Conservation (phyloP, 129 eudicot species). For the Lactuca saligna region DNA sequence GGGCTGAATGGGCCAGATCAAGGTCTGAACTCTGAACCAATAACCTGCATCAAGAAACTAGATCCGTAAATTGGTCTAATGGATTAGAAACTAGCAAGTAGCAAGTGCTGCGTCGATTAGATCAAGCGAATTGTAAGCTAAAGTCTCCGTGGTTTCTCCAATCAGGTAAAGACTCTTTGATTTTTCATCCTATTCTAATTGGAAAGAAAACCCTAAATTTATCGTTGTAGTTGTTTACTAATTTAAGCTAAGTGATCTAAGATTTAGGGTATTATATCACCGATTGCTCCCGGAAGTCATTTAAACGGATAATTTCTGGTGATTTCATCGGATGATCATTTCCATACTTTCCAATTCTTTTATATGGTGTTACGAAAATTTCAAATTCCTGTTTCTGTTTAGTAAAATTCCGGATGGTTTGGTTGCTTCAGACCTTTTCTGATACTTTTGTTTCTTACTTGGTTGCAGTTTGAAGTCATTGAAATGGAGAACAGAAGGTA, state of each 20-base stretch:
- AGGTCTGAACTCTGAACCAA: neutral
- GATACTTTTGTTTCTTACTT: conserved; percentile 8
- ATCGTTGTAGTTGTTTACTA: neutral
- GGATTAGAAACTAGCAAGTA: conserved; percentile 3
- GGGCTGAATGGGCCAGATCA: conserved; percentile 8
- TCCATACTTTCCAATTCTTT: neutral
- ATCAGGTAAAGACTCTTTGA: conserved; percentile 11
- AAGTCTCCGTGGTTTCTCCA: conserved; percentile 31
- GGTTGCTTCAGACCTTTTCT: neutral
- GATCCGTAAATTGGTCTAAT: neutral
- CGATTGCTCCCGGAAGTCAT: neutral
- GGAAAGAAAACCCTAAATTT: conserved; percentile 9
- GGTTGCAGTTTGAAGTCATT: conserved; percentile 27
- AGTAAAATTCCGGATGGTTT: neutral
- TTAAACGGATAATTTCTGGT: neutral
- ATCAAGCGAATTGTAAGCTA: conserved; percentile 3
- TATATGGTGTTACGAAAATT: conserved; percentile 1
- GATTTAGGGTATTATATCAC: neutral
- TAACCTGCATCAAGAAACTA: neutral
- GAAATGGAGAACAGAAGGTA: conserved; percentile 67
- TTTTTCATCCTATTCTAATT: conserved; percentile 6
- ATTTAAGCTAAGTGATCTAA: neutral
- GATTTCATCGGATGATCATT: neutral
- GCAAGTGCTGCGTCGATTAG: conserved; percentile 15
- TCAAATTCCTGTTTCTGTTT: neutral